Conservation (phyloP, 768 basidiomycete species). For the Mycena kentingensis region DNA sequence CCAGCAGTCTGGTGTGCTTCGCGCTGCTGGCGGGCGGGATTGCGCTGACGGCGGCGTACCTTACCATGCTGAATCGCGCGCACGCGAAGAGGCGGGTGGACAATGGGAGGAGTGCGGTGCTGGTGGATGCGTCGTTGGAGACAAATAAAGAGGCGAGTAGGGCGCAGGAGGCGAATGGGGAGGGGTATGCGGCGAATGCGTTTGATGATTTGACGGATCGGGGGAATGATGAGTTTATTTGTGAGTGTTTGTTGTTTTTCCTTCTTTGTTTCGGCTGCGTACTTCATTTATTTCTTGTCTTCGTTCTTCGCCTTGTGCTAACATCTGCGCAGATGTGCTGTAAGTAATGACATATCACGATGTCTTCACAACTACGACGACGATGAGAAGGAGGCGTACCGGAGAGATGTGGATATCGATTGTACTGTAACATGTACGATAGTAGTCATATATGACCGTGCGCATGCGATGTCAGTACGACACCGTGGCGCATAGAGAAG, state of each 20-base stretch:
- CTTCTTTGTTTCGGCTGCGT: background rate
- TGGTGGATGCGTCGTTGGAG: constrained; percentile 21
- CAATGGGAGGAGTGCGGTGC: constrained; percentile 10
- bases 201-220: constrained; percentile 21
- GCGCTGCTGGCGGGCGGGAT: constrained; percentile 9
- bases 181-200: constrained; percentile 12
- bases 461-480: too few relatives aligned
- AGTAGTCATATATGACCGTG: too few relatives aligned
- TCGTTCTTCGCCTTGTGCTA: too few relatives aligned
- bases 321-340: too few relatives aligned
- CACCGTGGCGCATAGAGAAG: too few relatives aligned
- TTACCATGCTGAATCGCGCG: constrained; percentile 13
- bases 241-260: background rate
- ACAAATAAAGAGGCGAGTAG: constrained; percentile 13
- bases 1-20: constrained; percentile 18
- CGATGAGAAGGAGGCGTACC: too few relatives aligned
- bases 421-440: too few relatives aligned
- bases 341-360: too few relatives aligned
- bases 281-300: too few relatives aligned
- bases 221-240: constrained; percentile 23
- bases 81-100: constrained; percentile 9
- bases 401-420: too few relatives aligned
- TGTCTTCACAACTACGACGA: too few relatives aligned
- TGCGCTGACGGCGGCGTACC: constrained; percentile 12
- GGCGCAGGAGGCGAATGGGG: constrained; percentile 21